Evolutionary conservation across 1,284 basidiomycete genomes (phyloP), one percentile per base, ranked within the genome.

Genomic region (Abortiporus biennis): DNA sequence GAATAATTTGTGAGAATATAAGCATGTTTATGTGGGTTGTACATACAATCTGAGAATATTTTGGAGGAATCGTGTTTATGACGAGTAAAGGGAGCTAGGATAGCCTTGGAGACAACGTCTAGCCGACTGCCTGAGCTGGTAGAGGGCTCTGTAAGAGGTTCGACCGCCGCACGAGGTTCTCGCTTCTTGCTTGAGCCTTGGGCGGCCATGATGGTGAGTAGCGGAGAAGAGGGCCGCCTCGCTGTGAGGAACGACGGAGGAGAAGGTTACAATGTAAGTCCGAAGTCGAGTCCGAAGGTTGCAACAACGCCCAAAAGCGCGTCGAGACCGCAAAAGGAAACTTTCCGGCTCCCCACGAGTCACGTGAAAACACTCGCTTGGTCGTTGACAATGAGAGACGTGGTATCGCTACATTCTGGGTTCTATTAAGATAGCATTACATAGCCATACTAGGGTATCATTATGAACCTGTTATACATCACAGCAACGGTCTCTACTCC

Each of bases 31-130:
- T 37, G 37, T 34, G 30, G 17, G 3, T 22, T 29, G 39, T 17
- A 67, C 84, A 55, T 64, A 89, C 85, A 67, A 58, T 86, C 83
- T 40, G 83, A 71, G 13, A 89, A 64, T 40, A 89, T 79, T 56
- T 70, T 73, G 17, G 75, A 71, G 2, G 85, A 84, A 51, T 86
- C 80, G 35, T 69, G 68, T 57, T 80, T 85, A 61, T 69, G 76
- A 56, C 78, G 76, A 16, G 62, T 67, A 54, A 87, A 85, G 3
- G 80, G 83, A 1, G 80, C 73, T 50, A 85, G 63, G 48, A 87
- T 66, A 19, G 76, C 73, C 47, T 78, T 80, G 47, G 81, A 79
- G 42, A 88, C 73, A 45, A 76, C 55, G 42, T 82, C 74, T 30
- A 85, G 56, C 59, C 67, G n/a, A n/a, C n/a, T 79, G 58, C 60